Evolutionary conservation across 2,329 filamentous ascomycete genomes (phyloP), one percentile per base, ranked within the genome.

Genomic region (Epichloe festucae): DNA sequence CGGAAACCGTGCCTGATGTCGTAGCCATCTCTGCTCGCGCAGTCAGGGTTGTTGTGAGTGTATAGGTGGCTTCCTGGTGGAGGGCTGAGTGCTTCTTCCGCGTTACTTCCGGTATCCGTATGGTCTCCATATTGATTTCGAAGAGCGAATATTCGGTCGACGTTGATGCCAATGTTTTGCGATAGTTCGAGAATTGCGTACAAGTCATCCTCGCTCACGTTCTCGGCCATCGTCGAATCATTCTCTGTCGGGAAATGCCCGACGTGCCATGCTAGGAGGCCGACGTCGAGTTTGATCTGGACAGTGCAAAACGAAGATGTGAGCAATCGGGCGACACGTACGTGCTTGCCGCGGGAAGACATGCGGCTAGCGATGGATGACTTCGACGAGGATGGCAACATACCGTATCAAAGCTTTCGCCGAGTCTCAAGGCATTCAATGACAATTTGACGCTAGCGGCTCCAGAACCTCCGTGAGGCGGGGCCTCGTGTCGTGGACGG

Each of bases 371-470:
- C 3, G 36, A 19, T 4, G 8, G 21, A 19, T 12, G 8, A 21
- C 12, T n/a, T 17, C 4, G 19, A 31, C 1, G 23, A 35, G 8
- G 14, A 6, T 19, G 8, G 38, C n/a, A 15, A 50, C 50, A 19
- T 53, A 53, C 53, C 17, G 53, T 55, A 44, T 55, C 51, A 34
- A 55, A 55, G 41, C 53, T 55, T 40, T 55, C 53, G 19, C 53
- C 42, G 3, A 55, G 45, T 11, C 48, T 23, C 17, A 55, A 31
- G 3, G 51, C 48, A 15, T 55, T 53, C 44, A 53, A 12, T 17
- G 53, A 53, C 42, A 55, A 19, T 27, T 53, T 49, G 27, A 43
- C 23, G 27, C 49, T 49, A 21, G 42, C 17, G 15, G 53, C 17
- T 4, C 46, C n/a, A 23, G 50, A 31, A 8, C 42, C 36, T 21